Base-by-base conservation (phyloP, 495 filamentous ascomycete species). In the Aspergillus carlsbadensis region DNA sequence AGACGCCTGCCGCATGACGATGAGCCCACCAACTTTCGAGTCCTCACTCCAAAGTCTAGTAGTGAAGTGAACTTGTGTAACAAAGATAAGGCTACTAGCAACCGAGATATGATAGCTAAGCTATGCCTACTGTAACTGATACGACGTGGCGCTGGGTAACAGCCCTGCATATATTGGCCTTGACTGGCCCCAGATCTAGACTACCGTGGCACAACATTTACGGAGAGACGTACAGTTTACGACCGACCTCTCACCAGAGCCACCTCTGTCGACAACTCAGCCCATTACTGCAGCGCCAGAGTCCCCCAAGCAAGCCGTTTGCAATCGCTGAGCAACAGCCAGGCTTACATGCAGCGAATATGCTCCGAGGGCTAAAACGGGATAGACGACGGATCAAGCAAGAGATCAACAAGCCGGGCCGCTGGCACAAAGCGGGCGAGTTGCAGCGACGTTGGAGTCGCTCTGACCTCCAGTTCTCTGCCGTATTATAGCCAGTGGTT, bases 161-260 rank as follows among this genome's bases (percentile, higher is more conserved):
- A 37, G 47, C 47, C 46, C 33, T 50, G 34, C 47, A 50, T 39
- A 50, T 50, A 39, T 50, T 50, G 47, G 20, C 34, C 34, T 37
- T 34, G n/a, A 33, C 15, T 22, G 11, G 15, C 20, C 21, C 10
- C 7, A 18, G 26, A 29, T 29, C 26, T 29, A 29, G 26, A 29
- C 26, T 29, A 8, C 26, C 26, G 26, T 29, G 26, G 26, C 26
- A 29, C 26, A 29, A 8, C 26, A 29, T 29, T 4, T 29, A 29
- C 26, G 4, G 8, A 29, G 26, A 8, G 26, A 29, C 3, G 26
- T 8, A 29, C 26, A 29, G 26, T 29, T 29, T 29, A 29, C 8
- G 26, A 29, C 8, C 26, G 8, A 29, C 26, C 26, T 29, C 26
- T 3, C 26, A 29, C 26, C 26, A n/a, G 26, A 29, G 8, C 8